These are phyloP conservation scores for Cylindrodendrum hubeiense DNA, from an alignment of 2,329 filamentous ascomycete species.

Conservation along the genomic window DNA sequence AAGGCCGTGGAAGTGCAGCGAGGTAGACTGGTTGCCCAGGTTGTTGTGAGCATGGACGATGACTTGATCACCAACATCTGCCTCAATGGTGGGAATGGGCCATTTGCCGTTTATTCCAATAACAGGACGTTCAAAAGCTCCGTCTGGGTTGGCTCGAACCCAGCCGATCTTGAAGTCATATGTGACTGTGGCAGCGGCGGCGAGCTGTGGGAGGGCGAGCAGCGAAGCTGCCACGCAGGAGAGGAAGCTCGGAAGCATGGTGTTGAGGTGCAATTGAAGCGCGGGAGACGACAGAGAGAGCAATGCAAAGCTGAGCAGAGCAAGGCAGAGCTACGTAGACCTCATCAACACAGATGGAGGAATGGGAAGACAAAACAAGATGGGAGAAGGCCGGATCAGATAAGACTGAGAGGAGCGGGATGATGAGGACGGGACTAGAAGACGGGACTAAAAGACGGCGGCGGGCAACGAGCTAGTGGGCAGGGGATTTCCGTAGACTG, in stretches of 20 bases:
- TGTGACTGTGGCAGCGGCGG: slow-evolving; percentile 58
- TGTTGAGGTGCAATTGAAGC: slow-evolving; percentile 2
- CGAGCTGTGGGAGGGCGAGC: slow-evolving; percentile 35
- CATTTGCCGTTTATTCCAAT: slow-evolving; percentile 84
- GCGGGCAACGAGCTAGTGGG: slow-evolving; percentile 4
- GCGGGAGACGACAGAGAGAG: background rate
- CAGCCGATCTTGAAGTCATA: slow-evolving; percentile 79
- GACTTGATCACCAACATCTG: slow-evolving; percentile 71
- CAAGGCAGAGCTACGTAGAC: slow-evolving; percentile 7
- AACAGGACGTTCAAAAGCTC: slow-evolving; percentile 68
- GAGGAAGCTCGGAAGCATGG: slow-evolving; percentile 34
- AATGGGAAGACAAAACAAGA: slow-evolving; percentile 6
- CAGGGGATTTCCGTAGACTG: slow-evolving; percentile 3
- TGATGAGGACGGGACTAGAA: slow-evolving; percentile 9
- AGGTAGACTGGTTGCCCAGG: slow-evolving; percentile 73
- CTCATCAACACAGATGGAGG: slow-evolving; percentile 17
- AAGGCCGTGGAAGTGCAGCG: slow-evolving; percentile 78
- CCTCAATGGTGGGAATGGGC: slow-evolving; percentile 77
- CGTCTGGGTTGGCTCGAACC: slow-evolving; percentile 80
- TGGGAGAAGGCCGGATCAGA: slow-evolving; percentile 24
- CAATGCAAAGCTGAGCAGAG: background rate
- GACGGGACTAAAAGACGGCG: background rate
- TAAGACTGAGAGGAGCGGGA: slow-evolving; percentile 16
- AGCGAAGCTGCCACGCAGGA: slow-evolving; percentile 32
- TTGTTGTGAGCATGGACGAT: slow-evolving; percentile 70